Conservation (phyloP, 768 basidiomycete genomes). For the Lactarius akahatsu region DNA sequence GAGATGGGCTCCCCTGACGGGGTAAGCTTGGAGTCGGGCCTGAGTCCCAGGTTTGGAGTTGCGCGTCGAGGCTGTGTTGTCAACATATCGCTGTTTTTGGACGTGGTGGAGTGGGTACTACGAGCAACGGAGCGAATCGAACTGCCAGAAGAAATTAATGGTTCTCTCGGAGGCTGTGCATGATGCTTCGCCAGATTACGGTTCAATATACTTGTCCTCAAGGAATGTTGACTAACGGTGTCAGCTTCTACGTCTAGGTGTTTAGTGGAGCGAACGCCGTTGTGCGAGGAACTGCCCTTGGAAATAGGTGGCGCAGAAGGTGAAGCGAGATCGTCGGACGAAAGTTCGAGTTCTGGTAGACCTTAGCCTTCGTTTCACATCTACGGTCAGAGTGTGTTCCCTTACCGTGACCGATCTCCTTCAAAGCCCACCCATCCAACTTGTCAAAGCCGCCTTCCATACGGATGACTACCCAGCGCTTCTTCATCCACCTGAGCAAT, state of each 20-base stretch:
- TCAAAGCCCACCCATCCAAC: constrained; percentile 84
- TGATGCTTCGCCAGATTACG: constrained; percentile 32
- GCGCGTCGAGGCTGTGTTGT: constrained; percentile 32
- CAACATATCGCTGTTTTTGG: constrained; percentile 34
- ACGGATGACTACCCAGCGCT: constrained; percentile 73
- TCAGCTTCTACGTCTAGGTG: constrained; percentile 40
- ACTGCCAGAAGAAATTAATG: constrained; percentile 35
- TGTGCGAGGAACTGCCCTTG: constrained; percentile 29
- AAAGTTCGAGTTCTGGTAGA: constrained; percentile 71
- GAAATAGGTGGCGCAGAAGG: constrained; percentile 34
- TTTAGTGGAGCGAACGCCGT: constrained; percentile 29
- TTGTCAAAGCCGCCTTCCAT: constrained; percentile 77
- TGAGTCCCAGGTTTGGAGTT: constrained; percentile 30
- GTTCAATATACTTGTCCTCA: constrained; percentile 46
- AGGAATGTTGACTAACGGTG: constrained; percentile 46
- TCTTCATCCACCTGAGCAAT: constrained; percentile 69
- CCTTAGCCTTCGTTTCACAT: constrained; percentile 2
- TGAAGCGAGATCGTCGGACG: constrained; percentile 66
- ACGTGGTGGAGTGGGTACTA: constrained; percentile 40
- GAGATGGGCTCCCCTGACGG: constrained; percentile 40
- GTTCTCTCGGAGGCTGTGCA: constrained; percentile 36
- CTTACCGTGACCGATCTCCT: constrained; percentile 83
- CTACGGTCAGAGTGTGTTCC: constrained; percentile 25
- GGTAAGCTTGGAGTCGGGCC: constrained; percentile 73
- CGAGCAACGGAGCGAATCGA: constrained; percentile 51